Evolutionary conservation across 148 eudicot genomes (phyloP).

Genomic region (Camellia granthamiana): DNA sequence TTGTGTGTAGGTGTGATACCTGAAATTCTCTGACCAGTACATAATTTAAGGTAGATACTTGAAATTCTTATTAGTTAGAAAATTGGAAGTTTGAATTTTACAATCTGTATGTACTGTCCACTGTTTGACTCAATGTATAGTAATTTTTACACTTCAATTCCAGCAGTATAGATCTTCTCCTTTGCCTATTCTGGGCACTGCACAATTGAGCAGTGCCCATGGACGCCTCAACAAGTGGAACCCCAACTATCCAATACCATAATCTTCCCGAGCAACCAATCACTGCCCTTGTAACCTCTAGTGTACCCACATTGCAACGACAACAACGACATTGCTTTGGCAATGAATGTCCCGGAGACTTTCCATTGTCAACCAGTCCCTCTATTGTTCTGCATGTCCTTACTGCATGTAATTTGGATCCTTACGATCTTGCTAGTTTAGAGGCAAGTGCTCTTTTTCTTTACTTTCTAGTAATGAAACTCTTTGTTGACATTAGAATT

Average conservation of each 20-base stretch:
- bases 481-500: slow-evolving; percentile 34
- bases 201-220: slow-evolving; percentile 66
- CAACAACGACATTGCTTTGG: slow-evolving; percentile 81
- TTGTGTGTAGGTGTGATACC: slow-evolving; percentile 38
- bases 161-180: slow-evolving; percentile 18
- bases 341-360: slow-evolving; percentile 71
- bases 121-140: slow-evolving; percentile 2
- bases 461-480: not conserved
- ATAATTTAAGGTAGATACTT: slow-evolving; percentile 36
- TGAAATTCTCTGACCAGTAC: slow-evolving; percentile 29
- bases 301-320: slow-evolving; percentile 41
- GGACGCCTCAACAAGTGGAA: slow-evolving; percentile 81
- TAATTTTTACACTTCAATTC: slow-evolving; percentile 14
- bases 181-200: slow-evolving; percentile 57
- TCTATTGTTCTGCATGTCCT: slow-evolving; percentile 85
- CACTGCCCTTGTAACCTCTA: slow-evolving; percentile 32
- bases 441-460: slow-evolving; percentile 66
- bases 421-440: slow-evolving; percentile 83
- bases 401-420: slow-evolving; percentile 66
- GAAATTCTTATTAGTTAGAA: not conserved
- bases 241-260: slow-evolving; percentile 60
- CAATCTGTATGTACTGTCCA: not conserved
- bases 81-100: not conserved
- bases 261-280: slow-evolving; percentile 74
- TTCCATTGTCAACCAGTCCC: slow-evolving; percentile 81